Evolutionary conservation across 2,329 filamentous ascomycete species (phyloP), one percentile per base, ranked within the genome.

Genomic region (Escovopsis sp.): DNA sequence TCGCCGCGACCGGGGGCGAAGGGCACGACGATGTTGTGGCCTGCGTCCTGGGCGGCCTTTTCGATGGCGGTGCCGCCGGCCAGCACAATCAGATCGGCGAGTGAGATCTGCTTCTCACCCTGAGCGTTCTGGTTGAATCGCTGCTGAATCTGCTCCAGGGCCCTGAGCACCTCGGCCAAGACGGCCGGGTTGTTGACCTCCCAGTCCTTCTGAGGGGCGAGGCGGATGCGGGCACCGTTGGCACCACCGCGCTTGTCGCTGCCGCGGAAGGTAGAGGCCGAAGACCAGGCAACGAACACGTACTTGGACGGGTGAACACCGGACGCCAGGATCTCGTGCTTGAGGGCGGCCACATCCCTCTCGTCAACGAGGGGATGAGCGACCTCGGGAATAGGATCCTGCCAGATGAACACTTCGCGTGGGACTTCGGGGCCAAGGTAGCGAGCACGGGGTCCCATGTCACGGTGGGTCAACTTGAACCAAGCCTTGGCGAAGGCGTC

Each of bases 401-500:
- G 79, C 83, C 83, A 88, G 52, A 76, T 54, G n/a, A 81, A 67
- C 11, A 68, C 66, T 67, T 87, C 79, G 41, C 68, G 65, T 38
- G 83, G 81, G 14, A 84, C 67, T 61, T 88, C 83, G 1, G 83
- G 82, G 27, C 83, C 83, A 37, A 86, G 54, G 68, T 82, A 87
- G 56, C 79, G 80, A 20, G 70, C 57, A 41, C 74, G 67, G 35
- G 83, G 83, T 13, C 83, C 83, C 64, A 88, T 73, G 58, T 87
- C 83, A 64, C 83, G 81, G 66, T 88, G 83, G 30, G 82, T 68
- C 35, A 88, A 72, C 74, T 88, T 87, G 74, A 84, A 88, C 83
- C 83, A 88, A 12, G 83, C 83, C 39, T 75, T 74, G 16, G 72
- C 68, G 54, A 87, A 88, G 8, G 72, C 77, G 46, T 85, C 76